These are phyloP conservation scores for Colletotrichum tropicale DNA, from an alignment of 2,329 filamentous ascomycete species.

Conservation along the genomic window DNA sequence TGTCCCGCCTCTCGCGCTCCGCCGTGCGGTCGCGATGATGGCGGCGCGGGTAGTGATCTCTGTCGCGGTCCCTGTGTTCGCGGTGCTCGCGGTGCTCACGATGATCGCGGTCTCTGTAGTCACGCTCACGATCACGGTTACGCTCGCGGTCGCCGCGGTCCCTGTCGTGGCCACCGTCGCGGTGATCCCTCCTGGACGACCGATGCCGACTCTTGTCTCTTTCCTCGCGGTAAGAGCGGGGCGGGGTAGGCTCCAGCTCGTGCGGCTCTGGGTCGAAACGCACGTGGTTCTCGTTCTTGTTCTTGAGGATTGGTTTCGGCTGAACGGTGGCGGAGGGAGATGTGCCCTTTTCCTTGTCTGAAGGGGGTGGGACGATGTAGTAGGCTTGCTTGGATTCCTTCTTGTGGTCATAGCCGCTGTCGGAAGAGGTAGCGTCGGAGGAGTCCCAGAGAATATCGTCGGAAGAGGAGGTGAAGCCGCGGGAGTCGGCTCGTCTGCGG, in stretches of 20 bases:
- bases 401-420: slow-evolving; percentile 24
- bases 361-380: slow-evolving; percentile 44
- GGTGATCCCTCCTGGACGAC: slow-evolving; percentile 17
- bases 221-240: slow-evolving; percentile 30
- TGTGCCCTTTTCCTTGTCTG: slow-evolving; percentile 26
- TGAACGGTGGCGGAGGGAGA: slow-evolving; percentile 39
- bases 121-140: slow-evolving; percentile 41
- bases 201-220: slow-evolving; percentile 34
- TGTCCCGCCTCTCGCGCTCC: slow-evolving; percentile 35
- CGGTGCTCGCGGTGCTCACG: slow-evolving; percentile 34
- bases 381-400: slow-evolving; percentile 35
- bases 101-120: slow-evolving; percentile 29
- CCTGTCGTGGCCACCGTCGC: slow-evolving; percentile 32
- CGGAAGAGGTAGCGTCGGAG: slow-evolving; percentile 27
- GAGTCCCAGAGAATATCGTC: slow-evolving; percentile 32
- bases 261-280: slow-evolving; percentile 55
- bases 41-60: slow-evolving; percentile 40
- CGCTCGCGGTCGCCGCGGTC: slow-evolving; percentile 38
- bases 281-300: slow-evolving; percentile 62
- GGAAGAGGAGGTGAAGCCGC: slow-evolving; percentile 19
- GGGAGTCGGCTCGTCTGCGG: not conserved
- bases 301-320: slow-evolving; percentile 67
- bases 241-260: slow-evolving; percentile 40
- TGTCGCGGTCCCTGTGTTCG: slow-evolving; percentile 42
- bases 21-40: slow-evolving; percentile 24